Evolutionary conservation across 495 filamentous ascomycete genomes (phyloP).

Genomic region (Margaritispora aquatica): DNA sequence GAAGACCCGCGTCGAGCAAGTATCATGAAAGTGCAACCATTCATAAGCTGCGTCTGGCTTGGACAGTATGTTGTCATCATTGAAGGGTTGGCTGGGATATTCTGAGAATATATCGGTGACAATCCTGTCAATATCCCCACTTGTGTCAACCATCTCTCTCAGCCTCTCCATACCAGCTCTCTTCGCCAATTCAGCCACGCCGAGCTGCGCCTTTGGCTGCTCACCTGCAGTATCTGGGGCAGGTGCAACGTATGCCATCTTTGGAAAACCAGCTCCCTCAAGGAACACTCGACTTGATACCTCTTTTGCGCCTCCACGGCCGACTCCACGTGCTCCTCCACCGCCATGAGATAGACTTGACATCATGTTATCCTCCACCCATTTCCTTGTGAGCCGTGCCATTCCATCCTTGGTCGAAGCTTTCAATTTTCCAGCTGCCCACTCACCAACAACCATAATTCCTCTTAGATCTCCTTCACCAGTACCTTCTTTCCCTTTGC

Average conservation of each 20-base stretch:
- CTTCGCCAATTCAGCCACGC: conserved; percentile 71
- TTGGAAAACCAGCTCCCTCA: conserved; percentile 74
- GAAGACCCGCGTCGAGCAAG: conserved; percentile 67
- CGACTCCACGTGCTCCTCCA: conserved; percentile 62
- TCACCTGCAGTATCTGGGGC: conserved; percentile 27
- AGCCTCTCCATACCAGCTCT: conserved; percentile 70
- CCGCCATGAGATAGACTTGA: conserved; percentile 65
- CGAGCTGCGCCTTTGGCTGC: conserved; percentile 43
- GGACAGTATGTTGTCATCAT: conserved; percentile 84
- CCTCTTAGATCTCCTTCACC: conserved; percentile 88
- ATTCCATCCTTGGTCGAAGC: conserved; percentile 34
- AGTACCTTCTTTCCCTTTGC: conserved; percentile 38
- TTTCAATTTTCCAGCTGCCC: conserved; percentile 78
- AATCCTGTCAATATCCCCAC: conserved; percentile 83
- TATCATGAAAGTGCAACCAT: conserved; percentile 92
- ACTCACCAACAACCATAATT: conserved; percentile 90
- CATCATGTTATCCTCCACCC: conserved; percentile 77
- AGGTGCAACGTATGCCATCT: conserved; percentile 17
- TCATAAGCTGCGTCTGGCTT: conserved; percentile 86
- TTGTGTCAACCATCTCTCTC: conserved; percentile 83
- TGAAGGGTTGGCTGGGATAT: conserved; percentile 80
- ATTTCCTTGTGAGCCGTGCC: conserved; percentile 61
- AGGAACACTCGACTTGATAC: conserved; percentile 81
- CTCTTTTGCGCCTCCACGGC: conserved; percentile 69
- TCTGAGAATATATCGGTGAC: conserved; percentile 70